phyloP scores from a whole-genome alignment of 768 basidiomycete species.

The Strobilomyces echinocephalus region DNA sequence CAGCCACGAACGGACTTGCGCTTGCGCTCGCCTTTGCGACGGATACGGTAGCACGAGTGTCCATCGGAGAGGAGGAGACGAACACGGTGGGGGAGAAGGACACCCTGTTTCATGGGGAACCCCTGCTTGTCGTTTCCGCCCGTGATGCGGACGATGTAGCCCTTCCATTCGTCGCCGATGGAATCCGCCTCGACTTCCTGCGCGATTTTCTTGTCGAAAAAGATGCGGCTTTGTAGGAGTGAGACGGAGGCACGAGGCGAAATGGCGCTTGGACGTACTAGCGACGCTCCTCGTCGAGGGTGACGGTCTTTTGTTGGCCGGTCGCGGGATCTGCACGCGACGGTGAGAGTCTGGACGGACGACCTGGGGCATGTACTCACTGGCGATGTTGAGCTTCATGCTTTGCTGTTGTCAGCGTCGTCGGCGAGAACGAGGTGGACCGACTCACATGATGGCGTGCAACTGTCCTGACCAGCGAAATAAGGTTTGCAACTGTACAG shows the following conservation, averaged over 20 bases:
- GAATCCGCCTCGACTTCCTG: slow-evolving; percentile 91
- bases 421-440: neutral
- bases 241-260: neutral
- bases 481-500: slow-evolving; percentile 66
- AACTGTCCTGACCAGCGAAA: slow-evolving; percentile 37
- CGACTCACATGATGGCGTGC: slow-evolving; percentile 19
- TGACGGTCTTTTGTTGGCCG: slow-evolving; percentile 94
- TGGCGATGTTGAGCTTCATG: slow-evolving; percentile 99
- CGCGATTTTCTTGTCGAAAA: slow-evolving; percentile 95
- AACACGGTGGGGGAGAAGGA: slow-evolving; percentile 91
- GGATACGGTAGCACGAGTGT: slow-evolving; percentile 95
- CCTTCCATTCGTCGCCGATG: slow-evolving; percentile 94
- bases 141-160: slow-evolving; percentile 94
- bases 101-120: slow-evolving; percentile 99
- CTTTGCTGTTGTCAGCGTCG: slow-evolving; percentile 31
- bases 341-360: slow-evolving; percentile 9
- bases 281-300: slow-evolving; percentile 87
- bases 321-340: slow-evolving; percentile 79
- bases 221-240: slow-evolving; percentile 65
- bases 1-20: slow-evolving; percentile 98
- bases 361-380: slow-evolving; percentile 42
- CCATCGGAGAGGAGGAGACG: slow-evolving; percentile 90
- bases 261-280: slow-evolving; percentile 44
- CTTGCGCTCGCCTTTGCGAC: slow-evolving; percentile 93
- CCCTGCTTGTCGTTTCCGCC: slow-evolving; percentile 99